Conservation (phyloP, 2,329 filamentous ascomycete genomes). For the Grosmannia serpens region DNA sequence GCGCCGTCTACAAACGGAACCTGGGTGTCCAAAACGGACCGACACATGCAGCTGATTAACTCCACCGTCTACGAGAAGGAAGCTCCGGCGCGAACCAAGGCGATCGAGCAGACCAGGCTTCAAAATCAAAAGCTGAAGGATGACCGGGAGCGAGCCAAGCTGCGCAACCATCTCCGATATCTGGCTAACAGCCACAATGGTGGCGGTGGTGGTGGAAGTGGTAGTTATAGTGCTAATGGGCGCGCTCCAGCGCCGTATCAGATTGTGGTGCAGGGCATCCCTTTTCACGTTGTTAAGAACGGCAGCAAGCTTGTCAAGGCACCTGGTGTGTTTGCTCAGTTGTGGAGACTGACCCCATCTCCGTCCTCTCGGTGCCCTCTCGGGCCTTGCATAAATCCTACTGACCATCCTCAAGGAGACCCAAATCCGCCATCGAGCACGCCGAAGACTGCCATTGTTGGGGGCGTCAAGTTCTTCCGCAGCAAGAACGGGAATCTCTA, state of each 20-base stretch:
- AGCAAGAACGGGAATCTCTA: constrained; percentile 84
- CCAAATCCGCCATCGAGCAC: constrained; percentile 52
- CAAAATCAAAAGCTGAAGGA: constrained; percentile 43
- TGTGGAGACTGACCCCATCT: neutral
- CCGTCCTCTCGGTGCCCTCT: constrained; percentile 19
- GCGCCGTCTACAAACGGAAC: constrained; percentile 15
- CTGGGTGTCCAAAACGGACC: constrained; percentile 64
- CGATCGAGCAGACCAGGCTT: constrained; percentile 58
- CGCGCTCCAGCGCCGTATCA: constrained; percentile 35
- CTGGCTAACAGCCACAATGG: constrained; percentile 15
- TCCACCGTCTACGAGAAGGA: constrained; percentile 67
- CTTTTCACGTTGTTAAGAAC: constrained; percentile 61
- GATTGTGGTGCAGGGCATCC: constrained; percentile 58
- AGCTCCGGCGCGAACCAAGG: constrained; percentile 53
- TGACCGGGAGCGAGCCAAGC: constrained; percentile 46
- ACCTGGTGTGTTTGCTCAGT: constrained; percentile 43
- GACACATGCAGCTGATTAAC: constrained; percentile 76
- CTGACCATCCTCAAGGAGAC: constrained; percentile 37
- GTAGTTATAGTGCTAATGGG: neutral
- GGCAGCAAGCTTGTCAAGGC: constrained; percentile 74
- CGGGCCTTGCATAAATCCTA: constrained; percentile 2
- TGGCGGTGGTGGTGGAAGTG: constrained; percentile 15
- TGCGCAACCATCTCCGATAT: constrained; percentile 34
- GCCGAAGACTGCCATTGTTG: constrained; percentile 61
- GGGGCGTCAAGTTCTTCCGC: constrained; percentile 70